Base-by-base conservation (phyloP, 768 basidiomycete species). In the Cystofilobasidium capitatum region DNA sequence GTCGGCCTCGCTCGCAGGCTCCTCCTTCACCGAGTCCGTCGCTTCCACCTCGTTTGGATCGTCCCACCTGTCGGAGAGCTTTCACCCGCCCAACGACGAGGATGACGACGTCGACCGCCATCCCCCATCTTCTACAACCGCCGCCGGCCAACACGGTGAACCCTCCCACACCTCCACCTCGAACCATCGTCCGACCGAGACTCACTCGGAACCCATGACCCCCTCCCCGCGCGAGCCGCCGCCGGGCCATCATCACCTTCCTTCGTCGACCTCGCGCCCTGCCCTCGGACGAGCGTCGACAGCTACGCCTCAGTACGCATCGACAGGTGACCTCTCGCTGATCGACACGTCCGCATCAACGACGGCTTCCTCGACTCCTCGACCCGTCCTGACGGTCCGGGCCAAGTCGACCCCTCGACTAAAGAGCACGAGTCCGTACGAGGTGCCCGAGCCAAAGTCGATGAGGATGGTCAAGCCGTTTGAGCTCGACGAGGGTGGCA, bases 361-460 rank as follows among this genome's bases (percentile, higher is more conserved):
- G 24, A 12, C 49, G 5, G 9, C 49, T 12, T n/a, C 49, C 14
- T 14, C 35, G 22, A 57, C 62, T 10, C 57, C 63, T 35, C 55
- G 62, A n/a, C 68, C 58, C 17, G 26, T 31, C 9, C 45, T 60
- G 1, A 62, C 40, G 13, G 36, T 35, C 12, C 62, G 63, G 16
- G 61, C 54, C 13, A 39, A 60, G 20, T 69, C 68, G 17, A 64
- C 63, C 13, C 45, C 62, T 0, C 57, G 62, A 12, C 37, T 60
- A 35, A 12, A 33, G 36, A 51, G 22, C 22, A 1, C 8, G n/a
- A 45, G n/a, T 9, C 42, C 54, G 7, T 29, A 40, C 29, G 55
- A 29, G 35, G 31, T 20, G 58, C 64, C n/a, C 24, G 29, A 8
- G 14, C 54, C 39, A 26, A 42, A 36, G 33, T 24, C 35, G 12